Evolutionary conservation across 768 basidiomycete genomes (phyloP).

Genomic region (Xerocomus spinulosus): DNA sequence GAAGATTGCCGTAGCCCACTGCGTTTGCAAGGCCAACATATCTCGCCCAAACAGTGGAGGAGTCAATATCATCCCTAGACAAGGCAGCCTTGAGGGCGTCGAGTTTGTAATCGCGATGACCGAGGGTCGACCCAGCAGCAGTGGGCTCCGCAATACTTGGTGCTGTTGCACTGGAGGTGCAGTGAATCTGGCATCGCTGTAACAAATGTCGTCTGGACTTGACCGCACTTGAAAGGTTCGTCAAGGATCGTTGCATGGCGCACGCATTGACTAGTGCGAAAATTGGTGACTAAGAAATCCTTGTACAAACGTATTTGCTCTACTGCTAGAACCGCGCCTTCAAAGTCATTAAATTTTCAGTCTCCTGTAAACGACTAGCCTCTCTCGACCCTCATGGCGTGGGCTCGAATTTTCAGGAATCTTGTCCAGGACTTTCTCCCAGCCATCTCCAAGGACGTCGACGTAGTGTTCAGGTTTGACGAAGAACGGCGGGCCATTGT

Average conservation of each 20-base stretch:
- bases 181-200: constrained; percentile 5
- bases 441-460: constrained; percentile 44
- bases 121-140: constrained; percentile 2
- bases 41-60: constrained; percentile 56
- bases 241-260: constrained; percentile 24
- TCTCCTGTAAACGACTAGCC: constrained; percentile 38
- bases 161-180: constrained; percentile 9
- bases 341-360: background rate
- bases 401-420: constrained; percentile 42
- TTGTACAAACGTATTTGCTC: too few relatives aligned
- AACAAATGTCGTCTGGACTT: constrained; percentile 6
- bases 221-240: constrained; percentile 13
- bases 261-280: too few relatives aligned
- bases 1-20: constrained; percentile 46
- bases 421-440: constrained; percentile 52
- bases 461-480: constrained; percentile 55
- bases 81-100: constrained; percentile 28
- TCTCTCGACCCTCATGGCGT: constrained; percentile 45
- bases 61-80: constrained; percentile 30
- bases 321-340: too few relatives aligned
- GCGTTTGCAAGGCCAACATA: constrained; percentile 56
- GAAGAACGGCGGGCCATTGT: constrained; percentile 61
- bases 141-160: constrained; percentile 3
- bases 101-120: constrained; percentile 24
- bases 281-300: too few relatives aligned